A percentile compares a stretch with the other conserved stretches of the same genome.
These are phyloP conservation scores for Phytophthora sansomeana DNA, from an alignment of 352 stramenopile species.

Conservation along the genomic window DNA sequence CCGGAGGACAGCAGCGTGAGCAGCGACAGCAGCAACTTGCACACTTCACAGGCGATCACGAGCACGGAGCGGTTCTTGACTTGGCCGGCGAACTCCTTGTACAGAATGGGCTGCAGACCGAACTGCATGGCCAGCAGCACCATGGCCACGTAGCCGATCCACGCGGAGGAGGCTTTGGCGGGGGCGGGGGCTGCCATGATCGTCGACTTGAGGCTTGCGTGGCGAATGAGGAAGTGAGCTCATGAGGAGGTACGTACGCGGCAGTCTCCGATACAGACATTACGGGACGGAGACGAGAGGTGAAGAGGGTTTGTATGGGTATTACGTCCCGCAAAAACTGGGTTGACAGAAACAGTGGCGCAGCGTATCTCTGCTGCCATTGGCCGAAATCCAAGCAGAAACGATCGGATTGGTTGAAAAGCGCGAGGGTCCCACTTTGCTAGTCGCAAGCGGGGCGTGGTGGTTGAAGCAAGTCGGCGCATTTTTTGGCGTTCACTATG, in stretches of 20 bases:
- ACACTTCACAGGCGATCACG: slow-evolving; percentile 79
- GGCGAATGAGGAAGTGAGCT: slow-evolving; percentile 31
- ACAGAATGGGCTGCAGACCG: slow-evolving; percentile 84
- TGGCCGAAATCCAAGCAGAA: no score
- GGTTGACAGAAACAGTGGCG: not conserved
- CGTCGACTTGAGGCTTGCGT: slow-evolving; percentile 13
- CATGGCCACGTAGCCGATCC: slow-evolving; percentile 62
- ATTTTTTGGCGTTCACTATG: slow-evolving; percentile 10
- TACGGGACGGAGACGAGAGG: not conserved
- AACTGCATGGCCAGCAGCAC: slow-evolving; percentile 82
- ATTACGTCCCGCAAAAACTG: not conserved
- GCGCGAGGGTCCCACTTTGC: slow-evolving; percentile 27
- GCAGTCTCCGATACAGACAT: not conserved
- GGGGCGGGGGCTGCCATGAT: slow-evolving; percentile 17
- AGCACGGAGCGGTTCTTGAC: slow-evolving; percentile 68
- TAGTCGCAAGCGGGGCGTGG: slow-evolving; percentile 33
- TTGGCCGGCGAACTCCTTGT: slow-evolving; percentile 74
- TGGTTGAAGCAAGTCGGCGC: slow-evolving; percentile 32
- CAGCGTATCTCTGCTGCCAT: slow-evolving; percentile 8
- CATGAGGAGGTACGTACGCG: not conserved
- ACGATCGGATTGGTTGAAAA: no score
- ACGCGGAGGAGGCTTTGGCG: slow-evolving; percentile 21
- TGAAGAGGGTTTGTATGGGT: not conserved
- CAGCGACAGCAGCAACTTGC: slow-evolving; percentile 71
- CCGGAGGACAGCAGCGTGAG: slow-evolving; percentile 55